Base-by-base conservation (phyloP, 345 rosid species). In the Raphanus raphanistrum region DNA sequence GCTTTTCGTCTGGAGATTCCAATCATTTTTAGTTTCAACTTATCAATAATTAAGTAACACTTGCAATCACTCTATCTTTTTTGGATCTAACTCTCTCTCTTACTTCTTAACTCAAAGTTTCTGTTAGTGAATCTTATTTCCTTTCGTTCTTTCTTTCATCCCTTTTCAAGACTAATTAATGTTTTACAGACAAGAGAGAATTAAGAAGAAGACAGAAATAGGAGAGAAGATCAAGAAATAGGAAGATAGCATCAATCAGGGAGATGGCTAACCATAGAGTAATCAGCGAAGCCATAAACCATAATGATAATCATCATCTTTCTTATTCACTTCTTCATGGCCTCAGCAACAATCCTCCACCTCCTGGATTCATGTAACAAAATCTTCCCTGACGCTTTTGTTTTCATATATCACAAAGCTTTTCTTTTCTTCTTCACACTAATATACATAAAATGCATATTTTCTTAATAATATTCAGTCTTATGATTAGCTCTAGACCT, bases 321-420 rank as follows among this genome's bases (percentile, higher is more conserved):
- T 84, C 98, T 59, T 95, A 88, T 70, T 85, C 90, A 12, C 84
- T 86, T 76, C 84, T 85, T 66, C 93, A 89, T 85, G 93, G 97
- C 52, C 82, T 92, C 81, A 86, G 77, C 86, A 80, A 78, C 81
- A 72, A 79, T 79, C 78, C 54, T 69, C 82, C 71, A 60, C 87
- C 94, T 67, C 69, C 83, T 72, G 84, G 84, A 74, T 89, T 87
- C 92, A 86, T 92, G 98, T 94, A 87, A 63, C 17, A 21, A 13
- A 59, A 21, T 2, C 70, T 31, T 36, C 60, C 62, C 32, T 27
- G 1, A n/a, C 0, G 36, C 59, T 16, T 35, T 48, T 48, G 4
- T 48, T n/a, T 48, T 11, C 12, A 50, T 33, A 61, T 21, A 3
- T 48, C 17, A 48, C 11, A 26, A 70, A 41, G 7, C 58, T 76